Percentiles rank a stretch among this genome's conserved stretches.
These are phyloP conservation scores for Amborella trichopoda DNA, from an alignment of 164 flowering plant genomes.

Conservation along the genomic window DNA sequence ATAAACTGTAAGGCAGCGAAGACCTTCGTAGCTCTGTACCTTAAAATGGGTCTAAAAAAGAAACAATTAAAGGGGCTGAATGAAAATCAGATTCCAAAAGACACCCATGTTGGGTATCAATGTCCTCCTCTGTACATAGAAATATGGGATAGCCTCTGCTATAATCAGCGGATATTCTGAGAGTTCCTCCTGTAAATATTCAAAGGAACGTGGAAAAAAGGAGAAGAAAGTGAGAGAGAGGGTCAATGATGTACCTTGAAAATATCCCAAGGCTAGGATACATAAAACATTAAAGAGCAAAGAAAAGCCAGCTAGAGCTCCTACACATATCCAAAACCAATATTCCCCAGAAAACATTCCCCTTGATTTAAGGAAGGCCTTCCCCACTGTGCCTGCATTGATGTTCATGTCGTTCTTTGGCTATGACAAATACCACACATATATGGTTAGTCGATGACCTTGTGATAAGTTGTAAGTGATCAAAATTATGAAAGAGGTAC, in stretches of 20 bases:
- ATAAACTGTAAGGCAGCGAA: too few species aligned
- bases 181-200: too few species aligned
- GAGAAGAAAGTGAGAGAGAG: slow-evolving; percentile 2
- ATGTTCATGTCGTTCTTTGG: slow-evolving; percentile 14
- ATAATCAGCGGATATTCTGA: too few species aligned
- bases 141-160: too few species aligned
- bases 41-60: too few species aligned
- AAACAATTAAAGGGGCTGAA: too few species aligned
- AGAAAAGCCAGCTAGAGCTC: slow-evolving; percentile 33
- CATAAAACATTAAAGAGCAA: slow-evolving; percentile 39
- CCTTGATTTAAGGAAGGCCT: slow-evolving; percentile 27
- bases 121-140: too few species aligned
- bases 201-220: too few species aligned
- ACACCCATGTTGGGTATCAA: too few species aligned
- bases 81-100: too few species aligned
- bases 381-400: slow-evolving; percentile 28
- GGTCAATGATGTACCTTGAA: slow-evolving; percentile 19
- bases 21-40: too few species aligned
- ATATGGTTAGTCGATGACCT: background rate
- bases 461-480: background rate
- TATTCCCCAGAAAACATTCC: slow-evolving; percentile 29
- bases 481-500: too few species aligned
- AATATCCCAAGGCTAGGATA: slow-evolving; percentile 25
- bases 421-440: slow-evolving; percentile 13
- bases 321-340: slow-evolving; percentile 47